Evolutionary conservation across 2,329 filamentous ascomycete species (phyloP).

Genomic region (Grosmannia serpens): DNA sequence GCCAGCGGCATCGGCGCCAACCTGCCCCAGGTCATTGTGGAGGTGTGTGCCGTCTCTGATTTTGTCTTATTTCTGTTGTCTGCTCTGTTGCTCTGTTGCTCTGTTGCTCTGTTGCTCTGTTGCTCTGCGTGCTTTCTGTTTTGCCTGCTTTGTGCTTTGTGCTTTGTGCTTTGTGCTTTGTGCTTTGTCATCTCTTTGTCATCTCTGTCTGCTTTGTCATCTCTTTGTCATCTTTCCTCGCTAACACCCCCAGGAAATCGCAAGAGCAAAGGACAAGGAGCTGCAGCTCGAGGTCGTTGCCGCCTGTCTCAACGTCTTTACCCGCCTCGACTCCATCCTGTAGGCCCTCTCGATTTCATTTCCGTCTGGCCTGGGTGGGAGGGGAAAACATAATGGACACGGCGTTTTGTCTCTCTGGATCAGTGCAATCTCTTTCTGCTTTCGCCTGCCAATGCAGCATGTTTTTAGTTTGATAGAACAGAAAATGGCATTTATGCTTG

Average conservation of each 20-base stretch:
- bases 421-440: not conserved
- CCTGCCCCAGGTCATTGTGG: constrained; percentile 71
- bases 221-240: no score
- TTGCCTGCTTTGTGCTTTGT: no score
- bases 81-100: not conserved
- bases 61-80: not conserved
- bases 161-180: not conserved
- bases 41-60: constrained; percentile 34
- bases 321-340: constrained; percentile 87
- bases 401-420: constrained; percentile 2
- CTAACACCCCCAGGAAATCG: constrained; percentile 50
- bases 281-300: constrained; percentile 95
- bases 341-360: constrained; percentile 29
- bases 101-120: not conserved
- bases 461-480: not conserved
- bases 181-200: not conserved
- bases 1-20: constrained; percentile 83
- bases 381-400: constrained; percentile 5
- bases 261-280: constrained; percentile 81
- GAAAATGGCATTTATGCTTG: not conserved
- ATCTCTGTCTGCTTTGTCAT: not conserved
- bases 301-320: constrained; percentile 94
- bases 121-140: no score
- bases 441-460: not conserved
- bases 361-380: not conserved